Conservation (phyloP, 1,139 yeast genomes). For the Saccharomycopsis hybrid region DNA sequence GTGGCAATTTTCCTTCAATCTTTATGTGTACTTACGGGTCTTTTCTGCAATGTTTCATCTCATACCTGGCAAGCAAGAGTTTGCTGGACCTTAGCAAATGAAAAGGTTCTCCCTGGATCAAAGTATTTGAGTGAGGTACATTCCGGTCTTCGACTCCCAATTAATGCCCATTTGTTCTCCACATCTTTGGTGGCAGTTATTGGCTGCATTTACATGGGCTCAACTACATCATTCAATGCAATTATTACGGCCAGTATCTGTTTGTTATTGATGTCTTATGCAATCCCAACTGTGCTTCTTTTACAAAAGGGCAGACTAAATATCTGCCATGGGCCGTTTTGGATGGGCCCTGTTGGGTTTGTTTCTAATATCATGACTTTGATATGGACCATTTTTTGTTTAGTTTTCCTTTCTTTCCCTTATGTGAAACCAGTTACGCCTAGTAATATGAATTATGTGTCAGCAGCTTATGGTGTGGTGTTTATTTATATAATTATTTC, state of each 20-base stretch:
- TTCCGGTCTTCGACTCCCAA: constrained; percentile 41
- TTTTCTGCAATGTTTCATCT: constrained; percentile 64
- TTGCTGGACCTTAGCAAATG: constrained; percentile 76
- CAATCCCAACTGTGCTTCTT: constrained; percentile 46
- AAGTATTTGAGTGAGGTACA: constrained; percentile 42
- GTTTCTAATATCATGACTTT: constrained; percentile 50
- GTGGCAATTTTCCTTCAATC: constrained; percentile 58
- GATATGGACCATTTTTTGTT: constrained; percentile 53
- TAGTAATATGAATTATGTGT: constrained; percentile 63
- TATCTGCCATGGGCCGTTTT: constrained; percentile 63
- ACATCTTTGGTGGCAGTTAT: constrained; percentile 40
- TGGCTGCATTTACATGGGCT: constrained; percentile 48
- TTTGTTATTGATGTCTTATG: constrained; percentile 43
- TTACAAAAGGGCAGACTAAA: constrained; percentile 51
- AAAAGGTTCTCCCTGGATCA: constrained; percentile 48
- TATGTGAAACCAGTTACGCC: constrained; percentile 55
- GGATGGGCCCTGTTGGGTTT: constrained; percentile 57
- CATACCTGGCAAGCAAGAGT: constrained; percentile 75
- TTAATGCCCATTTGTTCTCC: constrained; percentile 50
- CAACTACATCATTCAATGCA: constrained; percentile 50
- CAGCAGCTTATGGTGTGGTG: constrained; percentile 28
- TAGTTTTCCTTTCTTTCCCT: constrained; percentile 65
- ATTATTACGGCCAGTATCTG: constrained; percentile 51
- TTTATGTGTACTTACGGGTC: constrained; percentile 52
- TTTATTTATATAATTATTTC: too few species aligned